phyloP scores from a whole-genome alignment of 768 basidiomycete species.

The Porpolomopsis calyptriformis region DNA sequence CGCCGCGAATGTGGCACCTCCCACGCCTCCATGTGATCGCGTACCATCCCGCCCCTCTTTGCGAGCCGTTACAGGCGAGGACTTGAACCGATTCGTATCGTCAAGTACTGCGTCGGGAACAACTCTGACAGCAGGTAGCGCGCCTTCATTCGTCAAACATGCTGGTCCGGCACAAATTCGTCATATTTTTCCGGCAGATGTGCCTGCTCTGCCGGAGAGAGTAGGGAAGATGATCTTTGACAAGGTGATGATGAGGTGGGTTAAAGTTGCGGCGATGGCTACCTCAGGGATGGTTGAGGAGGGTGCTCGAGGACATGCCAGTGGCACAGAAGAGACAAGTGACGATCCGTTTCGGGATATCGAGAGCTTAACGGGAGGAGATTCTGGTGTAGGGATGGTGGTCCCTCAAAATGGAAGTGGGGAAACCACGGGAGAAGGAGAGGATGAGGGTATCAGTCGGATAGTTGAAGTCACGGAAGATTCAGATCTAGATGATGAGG shows the following conservation, averaged over 20 bases:
- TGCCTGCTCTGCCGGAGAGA: conserved; percentile 63
- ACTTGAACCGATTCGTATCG: conserved; percentile 83
- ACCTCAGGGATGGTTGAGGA: conserved; percentile 17
- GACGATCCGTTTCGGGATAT: conserved; percentile 91
- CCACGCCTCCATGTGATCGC: conserved; percentile 19
- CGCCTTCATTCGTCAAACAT: conserved; percentile 79
- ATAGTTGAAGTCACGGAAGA: conserved; percentile 40
- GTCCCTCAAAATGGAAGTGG: conserved; percentile 8
- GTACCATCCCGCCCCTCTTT: conserved; percentile 42
- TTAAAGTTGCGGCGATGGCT: conserved; percentile 42
- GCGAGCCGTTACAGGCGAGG: conserved; percentile 47
- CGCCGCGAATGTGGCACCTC: conserved; percentile 15
- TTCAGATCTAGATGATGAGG: conserved; percentile 47
- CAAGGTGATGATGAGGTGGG: conserved; percentile 75
- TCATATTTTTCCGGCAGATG: conserved; percentile 71
- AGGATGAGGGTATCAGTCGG: conserved; percentile 30
- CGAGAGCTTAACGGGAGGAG: conserved; percentile 64
- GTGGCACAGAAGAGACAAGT: conserved; percentile 38
- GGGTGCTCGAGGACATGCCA: conserved; percentile 20
- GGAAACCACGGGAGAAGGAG: conserved; percentile 11
- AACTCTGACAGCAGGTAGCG: conserved; percentile 59
- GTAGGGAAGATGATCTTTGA: conserved; percentile 88
- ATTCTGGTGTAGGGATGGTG: conserved; percentile 29
- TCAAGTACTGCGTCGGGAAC: conserved; percentile 77
- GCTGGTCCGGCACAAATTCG: conserved; percentile 68